Evolutionary conservation across 768 basidiomycete genomes (phyloP).

Genomic region (Clathrus columnatus): DNA sequence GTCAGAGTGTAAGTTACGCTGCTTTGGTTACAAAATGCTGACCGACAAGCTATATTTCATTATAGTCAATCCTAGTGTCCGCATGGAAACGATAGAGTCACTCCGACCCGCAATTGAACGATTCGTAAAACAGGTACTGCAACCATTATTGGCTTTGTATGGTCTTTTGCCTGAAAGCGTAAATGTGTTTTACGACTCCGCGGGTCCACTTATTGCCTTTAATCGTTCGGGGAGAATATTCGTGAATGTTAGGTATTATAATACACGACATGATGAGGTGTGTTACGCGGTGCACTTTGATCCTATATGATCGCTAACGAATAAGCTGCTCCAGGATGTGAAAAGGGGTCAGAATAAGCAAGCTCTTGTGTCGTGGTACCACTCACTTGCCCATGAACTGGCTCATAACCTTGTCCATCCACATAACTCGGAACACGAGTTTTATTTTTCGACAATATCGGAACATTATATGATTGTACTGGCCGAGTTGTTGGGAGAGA

Average conservation of each 20-base stretch:
- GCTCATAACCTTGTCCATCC: slow-evolving; percentile 83
- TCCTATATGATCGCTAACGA: slow-evolving; percentile 2
- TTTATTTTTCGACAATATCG: slow-evolving; percentile 88
- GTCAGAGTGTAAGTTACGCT: slow-evolving; percentile 40
- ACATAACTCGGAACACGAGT: slow-evolving; percentile 90
- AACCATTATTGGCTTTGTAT: slow-evolving; percentile 61
- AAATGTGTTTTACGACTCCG: slow-evolving; percentile 79
- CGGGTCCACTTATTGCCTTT: slow-evolving; percentile 85
- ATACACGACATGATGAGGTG: slow-evolving; percentile 75
- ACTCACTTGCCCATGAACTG: slow-evolving; percentile 87
- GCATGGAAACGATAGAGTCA: slow-evolving; percentile 35
- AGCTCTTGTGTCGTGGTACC: slow-evolving; percentile 87
- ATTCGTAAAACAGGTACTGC: slow-evolving; percentile 50
- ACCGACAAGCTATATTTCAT: slow-evolving; percentile 7
- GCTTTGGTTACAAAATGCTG: background rate
- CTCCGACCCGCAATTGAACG: slow-evolving; percentile 56
- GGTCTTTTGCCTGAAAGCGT: slow-evolving; percentile 62
- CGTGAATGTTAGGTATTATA: slow-evolving; percentile 77
- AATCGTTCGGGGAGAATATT: slow-evolving; percentile 85
- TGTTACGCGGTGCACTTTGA: background rate
- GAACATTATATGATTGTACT: slow-evolving; percentile 40
- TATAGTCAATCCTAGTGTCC: slow-evolving; percentile 42
- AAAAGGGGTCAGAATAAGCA: slow-evolving; percentile 38
- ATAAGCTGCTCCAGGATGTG: slow-evolving; percentile 64
- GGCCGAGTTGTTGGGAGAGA: slow-evolving; percentile 14